Evolutionary conservation across 306 rosid species (phyloP).

Genomic region (Ziziphus jujuba): DNA sequence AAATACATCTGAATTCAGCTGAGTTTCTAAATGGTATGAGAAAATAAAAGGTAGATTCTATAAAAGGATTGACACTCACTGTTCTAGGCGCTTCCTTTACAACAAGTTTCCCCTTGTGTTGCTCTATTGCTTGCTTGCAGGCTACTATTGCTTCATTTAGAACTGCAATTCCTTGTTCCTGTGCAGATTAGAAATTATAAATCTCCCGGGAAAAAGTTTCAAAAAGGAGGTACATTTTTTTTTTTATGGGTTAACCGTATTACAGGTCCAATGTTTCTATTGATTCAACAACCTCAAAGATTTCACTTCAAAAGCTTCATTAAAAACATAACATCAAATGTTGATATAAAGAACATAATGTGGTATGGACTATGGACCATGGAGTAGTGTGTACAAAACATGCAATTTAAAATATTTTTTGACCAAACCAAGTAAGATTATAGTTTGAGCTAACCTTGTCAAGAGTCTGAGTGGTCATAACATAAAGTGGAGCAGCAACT

Average conservation of each 20-base stretch:
- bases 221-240: too few species aligned
- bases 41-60: not conserved
- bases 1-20: not conserved
- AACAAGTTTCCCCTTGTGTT: constrained; percentile 79
- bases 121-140: constrained; percentile 77
- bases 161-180: constrained; percentile 94
- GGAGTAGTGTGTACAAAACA: not conserved
- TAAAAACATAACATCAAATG: not conserved
- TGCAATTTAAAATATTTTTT: not conserved
- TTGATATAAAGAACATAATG: not conserved
- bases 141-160: constrained; percentile 66
- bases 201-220: not conserved
- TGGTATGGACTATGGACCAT: too few species aligned
- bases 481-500: constrained; percentile 97
- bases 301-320: not conserved
- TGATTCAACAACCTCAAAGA: constrained; percentile 3
- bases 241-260: too few species aligned
- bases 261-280: too few species aligned
- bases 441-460: constrained; percentile 68
- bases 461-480: constrained; percentile 94
- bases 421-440: constrained; percentile 8
- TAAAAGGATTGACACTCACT: constrained; percentile 49
- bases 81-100: constrained; percentile 95
- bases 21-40: not conserved
- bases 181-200: constrained; percentile 5